Percentiles rank a stretch among this genome's conserved stretches.
These are phyloP conservation scores for Beauveria caledonica DNA, from an alignment of 2,329 filamentous ascomycete genomes.

Conservation along the genomic window DNA sequence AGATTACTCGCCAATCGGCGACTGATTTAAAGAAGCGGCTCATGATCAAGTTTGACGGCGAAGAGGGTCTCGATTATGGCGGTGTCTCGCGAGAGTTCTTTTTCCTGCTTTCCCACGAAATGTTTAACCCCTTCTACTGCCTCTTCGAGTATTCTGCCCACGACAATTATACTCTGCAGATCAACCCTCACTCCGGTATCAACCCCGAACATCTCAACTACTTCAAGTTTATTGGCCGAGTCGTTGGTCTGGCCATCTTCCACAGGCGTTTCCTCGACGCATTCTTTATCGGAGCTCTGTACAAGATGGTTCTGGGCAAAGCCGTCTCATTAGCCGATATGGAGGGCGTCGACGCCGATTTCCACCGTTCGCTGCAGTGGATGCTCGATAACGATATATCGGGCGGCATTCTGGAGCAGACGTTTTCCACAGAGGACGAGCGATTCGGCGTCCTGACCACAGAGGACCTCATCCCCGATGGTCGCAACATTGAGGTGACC, in stretches of 20 bases:
- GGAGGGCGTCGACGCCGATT: conserved; percentile 97
- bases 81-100: conserved; percentile 98
- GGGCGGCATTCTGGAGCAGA: conserved; percentile 86
- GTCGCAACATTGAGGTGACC: conserved; percentile 87
- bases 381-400: conserved; percentile 95
- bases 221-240: conserved; percentile 98
- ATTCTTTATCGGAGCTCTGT: conserved; percentile 97
- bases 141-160: conserved; percentile 98
- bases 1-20: conserved; percentile 93
- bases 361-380: conserved; percentile 94
- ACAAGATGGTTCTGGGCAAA: conserved; percentile 98
- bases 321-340: conserved; percentile 87
- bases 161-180: conserved; percentile 99
- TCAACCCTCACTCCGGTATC: conserved; percentile 98
- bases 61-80: conserved; percentile 96
- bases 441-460: conserved; percentile 91
- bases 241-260: conserved; percentile 96
- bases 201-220: conserved; percentile 99
- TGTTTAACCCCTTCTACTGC: conserved; percentile 99
- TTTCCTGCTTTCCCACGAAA: conserved; percentile 97
- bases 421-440: conserved; percentile 95
- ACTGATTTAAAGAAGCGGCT: conserved; percentile 95
- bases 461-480: conserved; percentile 85
- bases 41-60: conserved; percentile 99
- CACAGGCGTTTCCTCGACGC: conserved; percentile 95